Percentiles rank a stretch among this genome's conserved stretches.
phyloP scores from a whole-genome alignment of 2,329 filamentous ascomycete species.

The Claviceps sorghi region DNA sequence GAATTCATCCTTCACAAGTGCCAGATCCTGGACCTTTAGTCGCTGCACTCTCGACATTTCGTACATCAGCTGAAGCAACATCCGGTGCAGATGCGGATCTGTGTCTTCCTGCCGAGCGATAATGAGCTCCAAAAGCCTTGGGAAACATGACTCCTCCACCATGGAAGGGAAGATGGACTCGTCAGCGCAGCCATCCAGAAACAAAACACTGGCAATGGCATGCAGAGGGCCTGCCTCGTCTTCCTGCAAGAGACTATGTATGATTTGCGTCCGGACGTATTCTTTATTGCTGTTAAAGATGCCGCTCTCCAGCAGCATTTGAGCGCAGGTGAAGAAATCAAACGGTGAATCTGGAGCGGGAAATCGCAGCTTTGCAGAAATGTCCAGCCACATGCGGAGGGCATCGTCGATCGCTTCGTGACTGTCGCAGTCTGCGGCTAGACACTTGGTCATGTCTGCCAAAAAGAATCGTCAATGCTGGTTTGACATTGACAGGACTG shows the following conservation, averaged over 20 bases:
- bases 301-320: slow-evolving; percentile 58
- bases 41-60: slow-evolving; percentile 92
- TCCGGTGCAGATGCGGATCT: slow-evolving; percentile 59
- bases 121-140: slow-evolving; percentile 69
- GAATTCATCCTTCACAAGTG: slow-evolving; percentile 67
- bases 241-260: slow-evolving; percentile 75
- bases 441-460: slow-evolving; percentile 33
- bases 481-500: not conserved
- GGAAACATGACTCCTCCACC: slow-evolving; percentile 74
- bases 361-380: slow-evolving; percentile 63
- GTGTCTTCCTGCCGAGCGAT: slow-evolving; percentile 47
- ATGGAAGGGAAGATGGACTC: slow-evolving; percentile 73
- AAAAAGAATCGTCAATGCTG: slow-evolving; percentile 7
- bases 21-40: slow-evolving; percentile 59
- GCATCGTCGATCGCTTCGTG: slow-evolving; percentile 63
- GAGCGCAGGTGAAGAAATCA: slow-evolving; percentile 66
- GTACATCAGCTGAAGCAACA: slow-evolving; percentile 79
- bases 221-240: slow-evolving; percentile 71
- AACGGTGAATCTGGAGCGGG: slow-evolving; percentile 62
- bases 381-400: slow-evolving; percentile 67
- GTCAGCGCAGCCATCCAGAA: slow-evolving; percentile 71
- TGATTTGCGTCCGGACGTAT: slow-evolving; percentile 84
- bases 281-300: slow-evolving; percentile 63
- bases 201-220: slow-evolving; percentile 66
- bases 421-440: slow-evolving; percentile 31